These are phyloP conservation scores for Agaricus sinodeliciosus DNA, from an alignment of 768 basidiomycete species.

Conservation along the genomic window DNA sequence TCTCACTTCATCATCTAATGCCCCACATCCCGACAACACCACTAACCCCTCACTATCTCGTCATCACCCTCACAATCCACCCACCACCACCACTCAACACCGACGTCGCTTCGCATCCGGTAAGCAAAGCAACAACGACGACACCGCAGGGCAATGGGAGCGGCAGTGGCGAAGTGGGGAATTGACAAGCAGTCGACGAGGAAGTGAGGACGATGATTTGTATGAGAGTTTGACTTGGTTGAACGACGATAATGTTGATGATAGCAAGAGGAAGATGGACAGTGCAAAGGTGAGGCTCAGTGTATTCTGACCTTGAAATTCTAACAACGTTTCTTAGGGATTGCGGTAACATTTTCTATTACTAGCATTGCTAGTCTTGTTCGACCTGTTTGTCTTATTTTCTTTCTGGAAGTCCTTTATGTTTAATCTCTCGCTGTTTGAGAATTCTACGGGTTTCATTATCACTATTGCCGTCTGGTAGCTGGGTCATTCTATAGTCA, in stretches of 20 bases:
- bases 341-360: neutral
- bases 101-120: neutral
- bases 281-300: neutral
- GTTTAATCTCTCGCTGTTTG: neutral
- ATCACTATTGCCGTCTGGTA: neutral
- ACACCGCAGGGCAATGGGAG: conserved; percentile 21
- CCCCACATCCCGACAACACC: neutral
- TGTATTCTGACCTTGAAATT: neutral
- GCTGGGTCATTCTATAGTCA: neutral
- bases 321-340: neutral
- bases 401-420: neutral
- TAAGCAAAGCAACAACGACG: conserved; percentile 11
- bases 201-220: conserved; percentile 26
- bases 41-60: neutral
- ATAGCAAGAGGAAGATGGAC: neutral
- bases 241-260: neutral
- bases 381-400: neutral
- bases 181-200: conserved; percentile 16
- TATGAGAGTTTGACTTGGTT: conserved; percentile 20
- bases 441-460: neutral
- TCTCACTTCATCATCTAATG: no score
- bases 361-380: no score
- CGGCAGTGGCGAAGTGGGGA: conserved; percentile 22
- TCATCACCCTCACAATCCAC: neutral
- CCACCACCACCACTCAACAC: neutral